Base-by-base conservation (phyloP, 2,329 filamentous ascomycete species). In the Fusarium circinatum region DNA sequence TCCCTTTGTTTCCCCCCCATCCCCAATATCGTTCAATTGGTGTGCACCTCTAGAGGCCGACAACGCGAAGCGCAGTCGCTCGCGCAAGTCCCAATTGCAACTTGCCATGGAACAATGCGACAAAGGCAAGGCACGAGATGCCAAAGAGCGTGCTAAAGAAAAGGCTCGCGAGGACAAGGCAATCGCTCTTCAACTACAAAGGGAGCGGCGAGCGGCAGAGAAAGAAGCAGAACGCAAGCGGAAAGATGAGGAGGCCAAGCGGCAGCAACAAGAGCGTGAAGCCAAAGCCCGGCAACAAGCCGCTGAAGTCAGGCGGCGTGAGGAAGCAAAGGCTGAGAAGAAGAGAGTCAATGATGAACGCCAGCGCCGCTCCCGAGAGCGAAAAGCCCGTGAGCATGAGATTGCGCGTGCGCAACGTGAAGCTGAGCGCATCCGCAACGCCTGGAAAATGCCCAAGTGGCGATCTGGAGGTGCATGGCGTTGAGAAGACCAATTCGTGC, bases 21-120 rank as follows among this genome's bases (percentile, higher is more conserved):
- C 78, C 44, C 73, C 66, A 51, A 62, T 68, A 47, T 60, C 75
- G 32, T 83, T 81, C 79, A 80, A 82, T 79, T 82, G 81, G 81
- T 82, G 74, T 76, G 55, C 62, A 66, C 72, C 69, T 75, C 70
- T 38, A 59, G 59, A 66, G 44, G 65, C 56, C 60, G 63, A 58
- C 36, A 62, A 61, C 28, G 65, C 65, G 58, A 76, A 54, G 63
- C 62, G 68, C 68, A 52, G 62, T 55, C 74, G 52, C 70, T 73
- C 51, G 39, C 69, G 74, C 32, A 75, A 71, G 61, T 71, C 68
- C 36, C 26, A 47, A 11, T 47, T 81, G 8, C 68, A 71, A 13
- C 68, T 68, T 9, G 48, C 72, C 18, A 69, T 82, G 51, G 66
- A 76, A 36, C 70, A 71, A 26, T 77, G 75, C 26, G 74, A 81